These are phyloP conservation scores for Sporothrix phasma DNA, from an alignment of 2,329 filamentous ascomycete genomes.

Conservation along the genomic window DNA sequence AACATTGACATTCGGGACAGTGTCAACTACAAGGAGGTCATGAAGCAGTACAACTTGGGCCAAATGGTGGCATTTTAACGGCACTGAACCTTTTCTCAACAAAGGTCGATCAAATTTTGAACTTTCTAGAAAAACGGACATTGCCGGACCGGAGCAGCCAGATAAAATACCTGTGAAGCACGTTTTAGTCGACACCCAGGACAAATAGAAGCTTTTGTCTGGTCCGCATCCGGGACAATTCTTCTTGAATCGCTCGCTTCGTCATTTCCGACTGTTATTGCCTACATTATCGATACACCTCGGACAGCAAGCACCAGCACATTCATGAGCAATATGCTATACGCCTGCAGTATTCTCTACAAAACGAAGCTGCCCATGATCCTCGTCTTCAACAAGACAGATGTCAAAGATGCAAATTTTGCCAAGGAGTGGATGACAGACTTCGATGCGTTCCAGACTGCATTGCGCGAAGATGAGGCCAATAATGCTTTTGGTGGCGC, in stretches of 20 bases:
- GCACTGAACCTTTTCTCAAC: slow-evolving; percentile 94
- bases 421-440: slow-evolving; percentile 99
- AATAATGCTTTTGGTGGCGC: slow-evolving; percentile 63
- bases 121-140: slow-evolving; percentile 80
- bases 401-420: slow-evolving; percentile 82
- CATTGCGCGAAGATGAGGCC: slow-evolving; percentile 70
- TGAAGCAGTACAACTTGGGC: slow-evolving; percentile 97
- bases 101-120: slow-evolving; percentile 92
- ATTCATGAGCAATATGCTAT: slow-evolving; percentile 99
- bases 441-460: slow-evolving; percentile 89
- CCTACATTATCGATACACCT: slow-evolving; percentile 95
- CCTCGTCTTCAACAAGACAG: slow-evolving; percentile 97
- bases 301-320: slow-evolving; percentile 87
- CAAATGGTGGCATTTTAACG: slow-evolving; percentile 93
- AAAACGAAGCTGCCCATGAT: slow-evolving; percentile 99
- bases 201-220: slow-evolving; percentile 98
- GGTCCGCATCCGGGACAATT: slow-evolving; percentile 92
- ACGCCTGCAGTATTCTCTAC: slow-evolving; percentile 96
- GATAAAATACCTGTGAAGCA: slow-evolving; percentile 59
- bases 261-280: slow-evolving; percentile 91
- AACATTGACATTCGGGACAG: slow-evolving; percentile 99
- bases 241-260: slow-evolving; percentile 86
- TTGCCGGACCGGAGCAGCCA: slow-evolving; percentile 51
- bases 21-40: slow-evolving; percentile 98
- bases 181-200: slow-evolving; percentile 94